Base-by-base conservation (phyloP, 1,139 yeast genomes). In the Diutina sp. region DNA sequence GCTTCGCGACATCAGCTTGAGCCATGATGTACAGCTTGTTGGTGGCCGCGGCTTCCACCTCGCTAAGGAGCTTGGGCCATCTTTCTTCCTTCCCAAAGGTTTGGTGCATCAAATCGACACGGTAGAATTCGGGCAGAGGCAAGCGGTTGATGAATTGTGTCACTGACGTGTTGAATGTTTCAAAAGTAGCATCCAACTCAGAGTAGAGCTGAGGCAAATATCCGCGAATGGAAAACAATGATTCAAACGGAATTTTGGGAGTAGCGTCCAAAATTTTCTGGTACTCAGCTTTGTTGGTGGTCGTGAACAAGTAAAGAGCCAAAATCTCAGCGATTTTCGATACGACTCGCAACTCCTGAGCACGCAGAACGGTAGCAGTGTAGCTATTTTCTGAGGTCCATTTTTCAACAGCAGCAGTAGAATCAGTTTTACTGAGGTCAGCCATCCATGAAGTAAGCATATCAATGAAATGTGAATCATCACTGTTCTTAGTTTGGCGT, bases 271-370 rank as follows among this genome's bases (percentile, higher is more conserved):
- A 77, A 46, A 77, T 72, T 21, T 70, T 66, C 57, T 71, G 64
- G 70, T 74, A 65, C 57, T 66, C 53, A n/a, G 28, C 64, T 11
- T 69, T 67, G 58, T 78, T 77, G 46, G 77, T 72, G 0, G 85
- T 76, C 1, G 89, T 84, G 69, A 83, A 88, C 45, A 88, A 70
- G 58, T 85, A 80, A 47, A 89, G 73, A 0, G 97, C 90, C 59
- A 90, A 74, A 9, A 90, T 83, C 62, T 87, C 93, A 4, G 88
- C 80, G 18, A 88, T 80, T 62, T 85, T 83, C 0, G 95, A 81
- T 4, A 83, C 28, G 3, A 50, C 53, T 8, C 32, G 35, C 25
- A 50, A 30, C 29, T 32, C 28, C 4, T 50, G 28, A 18, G 46
- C 46, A 18, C 18, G 18, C 21, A 16, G 25, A 18, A 44, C 41